Evolutionary conservation across 768 basidiomycete species (phyloP).

Genomic region (Dentipellis fragilis): DNA sequence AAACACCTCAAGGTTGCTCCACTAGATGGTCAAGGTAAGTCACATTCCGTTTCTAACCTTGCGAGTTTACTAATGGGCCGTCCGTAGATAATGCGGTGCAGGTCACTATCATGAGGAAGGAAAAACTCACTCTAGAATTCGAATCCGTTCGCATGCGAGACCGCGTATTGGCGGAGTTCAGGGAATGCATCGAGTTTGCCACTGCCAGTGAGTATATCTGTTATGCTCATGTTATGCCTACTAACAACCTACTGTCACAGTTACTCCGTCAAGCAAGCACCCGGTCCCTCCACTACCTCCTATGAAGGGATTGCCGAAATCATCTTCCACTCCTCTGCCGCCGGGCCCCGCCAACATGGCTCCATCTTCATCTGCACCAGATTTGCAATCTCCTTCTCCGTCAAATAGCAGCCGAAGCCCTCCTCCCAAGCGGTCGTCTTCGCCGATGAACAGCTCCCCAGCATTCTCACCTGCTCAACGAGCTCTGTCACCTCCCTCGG

Average conservation of each 20-base stretch:
- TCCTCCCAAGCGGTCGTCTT: constrained; percentile 15
- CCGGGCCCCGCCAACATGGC: constrained; percentile 1
- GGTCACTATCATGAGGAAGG: constrained; percentile 82
- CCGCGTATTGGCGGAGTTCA: constrained; percentile 56
- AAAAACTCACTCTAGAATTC: constrained; percentile 59
- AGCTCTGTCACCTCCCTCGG: constrained; percentile 1
- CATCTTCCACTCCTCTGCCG: background rate
- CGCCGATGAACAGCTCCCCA: constrained; percentile 7
- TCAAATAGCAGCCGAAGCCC: constrained; percentile 12
- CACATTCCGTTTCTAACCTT: background rate
- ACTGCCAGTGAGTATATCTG: constrained; percentile 43
- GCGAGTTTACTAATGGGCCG: background rate
- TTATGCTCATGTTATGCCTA: background rate
- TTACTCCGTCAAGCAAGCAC: constrained; percentile 37
- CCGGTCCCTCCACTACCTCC: constrained; percentile 61
- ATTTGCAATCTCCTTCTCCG: constrained; percentile 1
- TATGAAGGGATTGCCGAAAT: constrained; percentile 17
- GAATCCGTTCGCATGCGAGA: constrained; percentile 51
- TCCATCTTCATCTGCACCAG: constrained; percentile 13
- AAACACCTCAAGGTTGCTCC: constrained; percentile 77
- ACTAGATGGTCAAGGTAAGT: constrained; percentile 49
- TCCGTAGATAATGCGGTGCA: constrained; percentile 59
- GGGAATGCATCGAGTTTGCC: constrained; percentile 80
- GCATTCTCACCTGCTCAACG: background rate
- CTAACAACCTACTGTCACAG: constrained; percentile 1